phyloP scores from a whole-genome alignment of 2,329 filamentous ascomycete genomes.

The Trichophaea hybrida region DNA sequence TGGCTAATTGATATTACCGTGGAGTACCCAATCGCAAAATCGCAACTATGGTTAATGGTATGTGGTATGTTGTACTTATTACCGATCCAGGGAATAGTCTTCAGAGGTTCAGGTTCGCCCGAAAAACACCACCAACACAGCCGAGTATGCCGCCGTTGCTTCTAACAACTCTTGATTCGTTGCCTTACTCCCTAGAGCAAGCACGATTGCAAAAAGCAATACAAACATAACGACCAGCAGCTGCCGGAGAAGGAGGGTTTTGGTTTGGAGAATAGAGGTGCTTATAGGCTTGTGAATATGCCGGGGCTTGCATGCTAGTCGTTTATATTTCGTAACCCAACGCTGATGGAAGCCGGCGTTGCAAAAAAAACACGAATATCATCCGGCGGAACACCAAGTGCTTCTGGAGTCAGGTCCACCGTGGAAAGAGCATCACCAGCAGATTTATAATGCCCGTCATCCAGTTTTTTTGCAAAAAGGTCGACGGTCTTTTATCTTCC shows the following conservation, averaged over 20 bases:
- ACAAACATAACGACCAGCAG: conserved; percentile 17
- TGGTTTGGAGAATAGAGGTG: neutral
- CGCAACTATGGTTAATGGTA: too few species aligned
- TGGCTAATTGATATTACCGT: too few species aligned
- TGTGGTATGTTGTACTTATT: too few species aligned
- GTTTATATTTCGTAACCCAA: neutral
- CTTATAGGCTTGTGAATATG: neutral
- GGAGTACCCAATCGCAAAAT: too few species aligned
- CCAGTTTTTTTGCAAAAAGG: neutral
- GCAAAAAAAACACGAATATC: neutral
- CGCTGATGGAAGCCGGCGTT: neutral
- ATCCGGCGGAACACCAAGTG: neutral
- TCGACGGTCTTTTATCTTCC: neutral
- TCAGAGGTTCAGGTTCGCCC: neutral
- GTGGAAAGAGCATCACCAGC: neutral
- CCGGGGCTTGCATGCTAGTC: neutral
- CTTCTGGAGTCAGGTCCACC: neutral
- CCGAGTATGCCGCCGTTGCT: conserved; percentile 25
- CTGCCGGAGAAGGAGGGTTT: neutral
- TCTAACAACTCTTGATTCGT: conserved; percentile 26
- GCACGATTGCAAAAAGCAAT: conserved; percentile 11
- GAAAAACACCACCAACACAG: conserved; percentile 21
- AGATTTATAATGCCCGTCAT: neutral
- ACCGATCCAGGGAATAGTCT: too few species aligned
- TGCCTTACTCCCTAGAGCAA: conserved; percentile 24